Conservation (phyloP, 768 basidiomycete genomes). For the Trametes cingulata region DNA sequence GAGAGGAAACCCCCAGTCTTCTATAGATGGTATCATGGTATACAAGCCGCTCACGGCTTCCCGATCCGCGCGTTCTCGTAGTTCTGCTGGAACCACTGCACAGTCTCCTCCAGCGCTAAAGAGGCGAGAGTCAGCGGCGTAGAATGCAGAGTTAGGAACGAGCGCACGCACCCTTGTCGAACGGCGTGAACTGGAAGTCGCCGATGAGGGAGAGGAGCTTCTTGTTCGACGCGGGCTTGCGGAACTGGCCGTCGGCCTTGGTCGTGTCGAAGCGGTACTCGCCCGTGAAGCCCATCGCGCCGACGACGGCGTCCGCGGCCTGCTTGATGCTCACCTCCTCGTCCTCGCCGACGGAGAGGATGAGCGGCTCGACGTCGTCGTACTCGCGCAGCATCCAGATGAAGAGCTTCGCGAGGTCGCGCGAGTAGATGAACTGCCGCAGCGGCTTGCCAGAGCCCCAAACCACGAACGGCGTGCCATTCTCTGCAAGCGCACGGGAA, state of each 20-base stretch:
- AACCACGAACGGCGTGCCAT: slow-evolving; percentile 84
- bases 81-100: slow-evolving; percentile 87
- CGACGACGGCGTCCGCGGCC: slow-evolving; percentile 89
- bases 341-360: slow-evolving; percentile 90
- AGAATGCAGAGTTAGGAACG: neutral
- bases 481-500: slow-evolving; percentile 54
- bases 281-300: slow-evolving; percentile 75
- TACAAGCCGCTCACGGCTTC: slow-evolving; percentile 22
- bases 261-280: slow-evolving; percentile 80
- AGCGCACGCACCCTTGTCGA: slow-evolving; percentile 63
- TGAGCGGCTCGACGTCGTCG: slow-evolving; percentile 89
- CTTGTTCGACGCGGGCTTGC: slow-evolving; percentile 93
- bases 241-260: slow-evolving; percentile 90
- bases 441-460: slow-evolving; percentile 89
- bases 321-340: slow-evolving; percentile 93
- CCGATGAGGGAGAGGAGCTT: slow-evolving; percentile 79
- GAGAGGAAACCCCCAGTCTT: neutral
- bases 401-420: slow-evolving; percentile 92
- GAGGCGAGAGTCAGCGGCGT: neutral
- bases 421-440: slow-evolving; percentile 98
- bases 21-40: neutral
- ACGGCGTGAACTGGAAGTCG: slow-evolving; percentile 89
- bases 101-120: slow-evolving; percentile 72
- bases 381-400: slow-evolving; percentile 92
- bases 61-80: slow-evolving; percentile 72